These are phyloP conservation scores for Polytrichum commune DNA, from an alignment of 225 moss, liverwort and hornwort species.

Conservation along the genomic window DNA sequence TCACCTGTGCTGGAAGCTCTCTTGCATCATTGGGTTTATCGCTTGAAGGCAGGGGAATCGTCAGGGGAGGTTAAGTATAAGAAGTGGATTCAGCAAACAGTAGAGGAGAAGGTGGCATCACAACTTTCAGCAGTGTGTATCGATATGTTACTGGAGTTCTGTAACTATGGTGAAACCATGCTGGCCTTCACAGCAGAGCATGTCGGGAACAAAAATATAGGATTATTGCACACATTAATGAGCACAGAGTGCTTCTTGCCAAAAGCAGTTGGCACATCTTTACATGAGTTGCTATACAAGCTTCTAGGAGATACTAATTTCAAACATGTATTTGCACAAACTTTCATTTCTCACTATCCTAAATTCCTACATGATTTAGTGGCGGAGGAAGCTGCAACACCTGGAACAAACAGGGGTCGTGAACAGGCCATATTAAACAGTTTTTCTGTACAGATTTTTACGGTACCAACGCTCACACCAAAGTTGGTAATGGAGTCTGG, in stretches of 20 bases:
- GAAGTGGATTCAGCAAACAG: conserved; percentile 48
- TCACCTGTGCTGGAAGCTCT: conserved; percentile 75
- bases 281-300: conserved; percentile 89
- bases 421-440: conserved; percentile 72
- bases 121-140: conserved; percentile 75
- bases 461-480: conserved; percentile 88
- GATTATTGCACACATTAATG: conserved; percentile 76
- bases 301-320: conserved; percentile 82
- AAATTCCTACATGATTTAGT: conserved; percentile 84
- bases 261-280: conserved; percentile 44
- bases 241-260: conserved; percentile 71
- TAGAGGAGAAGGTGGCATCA: conserved; percentile 78
- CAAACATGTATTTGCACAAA: conserved; percentile 79
- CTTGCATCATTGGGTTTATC: conserved; percentile 63
- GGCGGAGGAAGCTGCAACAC: conserved; percentile 52
- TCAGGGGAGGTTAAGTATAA: conserved; percentile 68
- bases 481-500: conserved; percentile 80
- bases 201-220: conserved; percentile 57
- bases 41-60: conserved; percentile 59
- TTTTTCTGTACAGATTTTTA: conserved; percentile 96
- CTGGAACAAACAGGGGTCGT: conserved; percentile 42
- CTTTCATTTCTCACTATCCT: conserved; percentile 81
- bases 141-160: conserved; percentile 75
- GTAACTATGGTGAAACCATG: conserved; percentile 82
- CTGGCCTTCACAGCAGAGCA: conserved; percentile 75